Evolutionary conservation across 1,284 basidiomycete species (phyloP), one percentile per base, ranked within the genome.

Genomic region (Tilletia horrida): DNA sequence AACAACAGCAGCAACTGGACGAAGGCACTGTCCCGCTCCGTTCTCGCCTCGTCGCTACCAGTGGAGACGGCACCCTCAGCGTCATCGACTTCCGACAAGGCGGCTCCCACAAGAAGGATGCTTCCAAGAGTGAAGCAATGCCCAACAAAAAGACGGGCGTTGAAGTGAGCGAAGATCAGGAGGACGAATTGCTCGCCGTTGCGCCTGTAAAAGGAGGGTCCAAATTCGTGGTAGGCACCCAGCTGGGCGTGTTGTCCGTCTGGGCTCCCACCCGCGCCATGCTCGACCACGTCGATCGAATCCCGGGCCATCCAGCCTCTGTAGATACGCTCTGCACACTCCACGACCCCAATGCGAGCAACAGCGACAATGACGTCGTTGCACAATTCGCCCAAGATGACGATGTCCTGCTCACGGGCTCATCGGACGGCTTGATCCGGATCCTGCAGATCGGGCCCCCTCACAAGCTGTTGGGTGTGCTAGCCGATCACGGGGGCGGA

Each of bases 261-360:
- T 97, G 94, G 85, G 91, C 93, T 77, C 87, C 91, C 18, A 88
- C 85, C 52, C 89, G 87, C 71, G 94, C 93, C 1, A 92, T 91
- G 87, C 89, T 88, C 2, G 94, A 97, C 81, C 93, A 92, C 78
- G 92, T 97, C 3, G 94, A 97, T 82, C 88, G 94, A 44, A 87
- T 97, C 63, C 91, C 92, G 35, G 94, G 92, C 87, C 96, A 76
- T 66, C 82, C 75, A 13, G 89, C 91, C 2, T 83, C 86, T 13
- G 85, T 86, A n/a, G 86, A 88, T 71, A 85, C 88, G 16, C 86
- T 89, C 70, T 84, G 88, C 13, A 83, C 87, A 27, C 88, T 87
- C 65, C 92, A 91, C 0, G 76, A 80, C 55, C 29, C 29, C 16
- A n/a, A 25, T 14, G 27, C 55, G 52, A 86, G 84, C 82, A 84